Conservation (phyloP, 768 basidiomycete genomes). For the Piloderma croceum region DNA sequence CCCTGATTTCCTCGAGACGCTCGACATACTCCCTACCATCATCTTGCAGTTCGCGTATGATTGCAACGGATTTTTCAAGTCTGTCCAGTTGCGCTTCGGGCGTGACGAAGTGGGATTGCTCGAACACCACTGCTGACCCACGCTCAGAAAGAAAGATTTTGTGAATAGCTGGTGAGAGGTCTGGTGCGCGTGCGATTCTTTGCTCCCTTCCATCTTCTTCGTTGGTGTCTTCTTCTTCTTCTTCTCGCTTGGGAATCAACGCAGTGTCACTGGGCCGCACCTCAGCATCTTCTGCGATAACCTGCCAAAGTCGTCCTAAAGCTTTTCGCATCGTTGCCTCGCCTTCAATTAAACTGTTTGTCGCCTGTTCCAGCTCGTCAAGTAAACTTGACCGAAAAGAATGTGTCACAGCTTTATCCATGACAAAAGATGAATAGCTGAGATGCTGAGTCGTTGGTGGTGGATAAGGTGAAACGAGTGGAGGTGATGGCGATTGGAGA, state of each 20-base stretch:
- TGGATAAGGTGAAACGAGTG: constrained; percentile 71
- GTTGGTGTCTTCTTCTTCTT: constrained; percentile 39
- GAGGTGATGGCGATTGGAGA: constrained; percentile 73
- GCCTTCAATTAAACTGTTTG: constrained; percentile 79
- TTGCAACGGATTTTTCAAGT: constrained; percentile 68
- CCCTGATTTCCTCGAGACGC: constrained; percentile 76
- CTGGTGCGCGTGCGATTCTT: constrained; percentile 55
- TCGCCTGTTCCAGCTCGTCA: constrained; percentile 76
- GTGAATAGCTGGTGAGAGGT: constrained; percentile 58
- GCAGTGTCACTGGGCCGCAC: constrained; percentile 33
- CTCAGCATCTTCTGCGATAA: constrained; percentile 66
- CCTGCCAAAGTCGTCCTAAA: constrained; percentile 77
- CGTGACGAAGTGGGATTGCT: constrained; percentile 58
- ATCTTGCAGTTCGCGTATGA: constrained; percentile 75
- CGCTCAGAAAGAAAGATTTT: constrained; percentile 60
- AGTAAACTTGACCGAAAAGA: constrained; percentile 75
- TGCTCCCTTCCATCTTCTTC: constrained; percentile 32
- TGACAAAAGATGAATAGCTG: constrained; percentile 77
- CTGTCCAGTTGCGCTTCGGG: constrained; percentile 64
- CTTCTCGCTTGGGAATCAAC: constrained; percentile 64
- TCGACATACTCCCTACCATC: constrained; percentile 86
- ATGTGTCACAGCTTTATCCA: constrained; percentile 80
- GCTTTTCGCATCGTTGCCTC: constrained; percentile 70
- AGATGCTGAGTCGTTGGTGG: constrained; percentile 62
- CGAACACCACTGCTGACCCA: constrained; percentile 39